Percentiles rank a stretch among this genome's conserved stretches.
These are phyloP conservation scores for Naematelia aurantialba DNA, from an alignment of 768 basidiomycete genomes.

Conservation along the genomic window DNA sequence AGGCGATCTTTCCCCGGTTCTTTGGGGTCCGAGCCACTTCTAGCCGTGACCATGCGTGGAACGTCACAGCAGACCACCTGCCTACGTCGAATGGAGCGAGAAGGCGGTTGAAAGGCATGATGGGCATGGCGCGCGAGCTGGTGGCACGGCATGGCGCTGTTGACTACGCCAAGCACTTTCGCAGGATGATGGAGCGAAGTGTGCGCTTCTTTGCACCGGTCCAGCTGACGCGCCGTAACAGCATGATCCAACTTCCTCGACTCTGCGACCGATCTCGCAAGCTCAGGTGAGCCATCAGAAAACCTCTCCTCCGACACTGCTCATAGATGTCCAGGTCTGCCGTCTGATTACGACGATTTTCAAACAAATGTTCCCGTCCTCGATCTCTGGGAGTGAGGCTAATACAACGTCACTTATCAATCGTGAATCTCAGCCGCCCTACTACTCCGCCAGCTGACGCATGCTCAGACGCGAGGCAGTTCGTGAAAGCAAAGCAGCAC, in stretches of 20 bases:
- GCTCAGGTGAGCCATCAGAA: conserved; percentile 7
- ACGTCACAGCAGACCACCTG: neutral
- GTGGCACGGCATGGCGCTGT: conserved; percentile 20
- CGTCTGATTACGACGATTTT: conserved; percentile 15
- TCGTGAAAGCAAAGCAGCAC: conserved; percentile 71
- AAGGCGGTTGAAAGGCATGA: conserved; percentile 9
- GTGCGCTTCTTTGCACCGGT: neutral
- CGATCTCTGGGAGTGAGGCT: conserved; percentile 22
- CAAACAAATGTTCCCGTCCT: conserved; percentile 35
- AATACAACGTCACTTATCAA: conserved; percentile 10
- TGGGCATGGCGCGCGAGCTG: conserved; percentile 27
- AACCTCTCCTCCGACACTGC: neutral
- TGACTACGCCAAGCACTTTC: conserved; percentile 13
- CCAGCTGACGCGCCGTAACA: neutral
- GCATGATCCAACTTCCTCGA: neutral
- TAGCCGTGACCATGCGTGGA: neutral
- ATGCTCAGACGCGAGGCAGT: conserved; percentile 65
- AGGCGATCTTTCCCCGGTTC: conserved; percentile 64
- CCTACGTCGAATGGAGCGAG: neutral
- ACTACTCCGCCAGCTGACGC: conserved; percentile 7
- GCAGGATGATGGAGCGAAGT: neutral
- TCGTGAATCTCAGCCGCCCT: conserved; percentile 4
- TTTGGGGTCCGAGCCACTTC: conserved; percentile 3
- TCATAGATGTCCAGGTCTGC: conserved; percentile 15
- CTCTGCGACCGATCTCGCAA: conserved; percentile 18